Evolutionary conservation across 1,284 basidiomycete genomes (phyloP).

Genomic region (Xerocomus amazonicus): DNA sequence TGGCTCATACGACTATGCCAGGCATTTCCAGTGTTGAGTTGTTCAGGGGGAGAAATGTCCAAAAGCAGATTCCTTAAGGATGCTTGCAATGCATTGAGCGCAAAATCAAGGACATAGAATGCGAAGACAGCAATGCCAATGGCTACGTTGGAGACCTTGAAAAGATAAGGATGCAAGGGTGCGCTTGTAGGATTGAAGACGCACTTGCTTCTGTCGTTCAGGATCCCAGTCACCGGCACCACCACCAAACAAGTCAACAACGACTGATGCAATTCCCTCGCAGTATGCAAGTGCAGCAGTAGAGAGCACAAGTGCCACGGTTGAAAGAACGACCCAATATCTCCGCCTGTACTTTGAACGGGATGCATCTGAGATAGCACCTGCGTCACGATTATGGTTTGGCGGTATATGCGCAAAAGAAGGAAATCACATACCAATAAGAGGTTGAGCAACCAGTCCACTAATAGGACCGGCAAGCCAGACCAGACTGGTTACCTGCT

Average conservation of each 20-base stretch:
- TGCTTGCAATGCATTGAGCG: conserved; percentile 91
- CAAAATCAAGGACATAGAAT: conserved; percentile 94
- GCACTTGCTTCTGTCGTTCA: conserved; percentile 55
- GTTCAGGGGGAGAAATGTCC: conserved; percentile 82
- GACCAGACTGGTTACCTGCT: conserved; percentile 88
- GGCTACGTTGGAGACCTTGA: conserved; percentile 63
- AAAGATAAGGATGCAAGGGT: neutral
- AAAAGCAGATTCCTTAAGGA: conserved; percentile 89
- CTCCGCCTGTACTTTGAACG: conserved; percentile 83
- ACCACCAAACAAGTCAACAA: conserved; percentile 76
- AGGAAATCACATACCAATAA: conserved; percentile 65
- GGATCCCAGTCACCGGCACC: conserved; percentile 92
- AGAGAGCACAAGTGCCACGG: conserved; percentile 66
- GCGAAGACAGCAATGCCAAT: conserved; percentile 86
- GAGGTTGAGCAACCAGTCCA: conserved; percentile 90
- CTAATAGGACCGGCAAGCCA: conserved; percentile 97
- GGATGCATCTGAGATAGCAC: conserved; percentile 92
- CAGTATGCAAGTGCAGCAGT: conserved; percentile 86
- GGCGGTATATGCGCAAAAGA: conserved; percentile 13
- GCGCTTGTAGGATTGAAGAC: conserved; percentile 15
- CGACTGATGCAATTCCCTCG: conserved; percentile 63
- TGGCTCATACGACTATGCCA: conserved; percentile 97
- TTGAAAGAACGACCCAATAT: conserved; percentile 86
- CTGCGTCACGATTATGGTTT: conserved; percentile 39
- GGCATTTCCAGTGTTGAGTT: conserved; percentile 92